phyloP scores from a whole-genome alignment of 2,329 filamentous ascomycete species.

The Arachnopeziza araneosa region DNA sequence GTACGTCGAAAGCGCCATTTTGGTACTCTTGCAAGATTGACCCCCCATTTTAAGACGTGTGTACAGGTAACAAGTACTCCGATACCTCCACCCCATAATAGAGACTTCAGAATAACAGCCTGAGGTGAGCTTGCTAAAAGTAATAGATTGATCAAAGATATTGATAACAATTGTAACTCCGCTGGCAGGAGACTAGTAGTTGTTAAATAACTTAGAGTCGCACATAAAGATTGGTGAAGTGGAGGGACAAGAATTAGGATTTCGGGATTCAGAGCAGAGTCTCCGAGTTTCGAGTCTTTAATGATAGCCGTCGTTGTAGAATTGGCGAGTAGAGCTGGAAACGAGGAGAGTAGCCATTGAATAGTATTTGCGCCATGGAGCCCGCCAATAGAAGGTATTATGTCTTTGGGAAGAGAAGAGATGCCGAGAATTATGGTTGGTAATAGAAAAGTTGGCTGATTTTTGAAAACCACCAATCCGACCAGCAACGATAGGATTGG shows the following conservation, averaged over 20 bases:
- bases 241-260: constrained; percentile 62
- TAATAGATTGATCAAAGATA: constrained; percentile 74
- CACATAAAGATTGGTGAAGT: constrained; percentile 71
- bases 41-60: constrained; percentile 73
- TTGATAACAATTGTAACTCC: constrained; percentile 82
- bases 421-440: constrained; percentile 80
- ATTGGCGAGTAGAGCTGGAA: constrained; percentile 48
- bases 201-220: constrained; percentile 71
- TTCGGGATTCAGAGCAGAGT: constrained; percentile 31
- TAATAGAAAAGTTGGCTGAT: constrained; percentile 57
- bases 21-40: constrained; percentile 80
- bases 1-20: constrained; percentile 76
- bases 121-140: constrained; percentile 77
- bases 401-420: constrained; percentile 64
- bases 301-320: background rate
- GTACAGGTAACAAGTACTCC: constrained; percentile 68
- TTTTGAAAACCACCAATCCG: constrained; percentile 64
- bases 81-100: constrained; percentile 82
- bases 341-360: constrained; percentile 75
- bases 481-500: constrained; percentile 70
- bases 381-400: constrained; percentile 59
- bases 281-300: constrained; percentile 13
- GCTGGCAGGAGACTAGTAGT: constrained; percentile 83
- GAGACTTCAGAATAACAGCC: constrained; percentile 73
- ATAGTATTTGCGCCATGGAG: constrained; percentile 54